A percentile compares a stretch with the other conserved stretches of the same genome.
These are phyloP conservation scores for Fusarium sp. DNA, from an alignment of 2,329 filamentous ascomycete genomes.

Conservation along the genomic window DNA sequence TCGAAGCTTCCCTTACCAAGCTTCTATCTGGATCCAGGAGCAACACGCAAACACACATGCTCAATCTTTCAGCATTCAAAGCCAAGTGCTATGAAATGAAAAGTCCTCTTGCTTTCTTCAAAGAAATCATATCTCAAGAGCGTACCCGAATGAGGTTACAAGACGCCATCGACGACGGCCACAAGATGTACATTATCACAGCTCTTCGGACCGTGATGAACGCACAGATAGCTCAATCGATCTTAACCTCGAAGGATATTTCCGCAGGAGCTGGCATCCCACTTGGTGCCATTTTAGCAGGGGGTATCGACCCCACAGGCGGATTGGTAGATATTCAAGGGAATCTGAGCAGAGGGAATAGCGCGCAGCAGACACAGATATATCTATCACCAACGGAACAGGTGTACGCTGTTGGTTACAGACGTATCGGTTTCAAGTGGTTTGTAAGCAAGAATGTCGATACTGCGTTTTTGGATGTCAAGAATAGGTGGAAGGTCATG, in stretches of 20 bases:
- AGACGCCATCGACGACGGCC: not conserved
- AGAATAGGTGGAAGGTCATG: not conserved
- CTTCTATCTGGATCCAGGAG: not conserved
- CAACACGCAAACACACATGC: rapidly evolving
- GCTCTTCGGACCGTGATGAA: not conserved
- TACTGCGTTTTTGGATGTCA: not conserved
- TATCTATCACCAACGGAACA: not conserved
- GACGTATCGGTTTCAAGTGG: not conserved
- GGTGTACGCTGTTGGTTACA: not conserved
- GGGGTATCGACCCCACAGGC: not conserved
- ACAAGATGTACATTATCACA: not conserved
- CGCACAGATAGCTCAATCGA: not conserved
- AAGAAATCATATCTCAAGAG: not conserved
- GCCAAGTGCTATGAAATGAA: not conserved
- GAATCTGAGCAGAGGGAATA: rapidly evolving
- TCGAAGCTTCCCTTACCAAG: rapidly evolving
- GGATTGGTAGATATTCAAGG: not conserved
- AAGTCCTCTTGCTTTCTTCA: not conserved
- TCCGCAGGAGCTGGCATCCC: not conserved
- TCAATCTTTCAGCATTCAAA: not conserved
- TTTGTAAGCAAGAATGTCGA: not conserved
- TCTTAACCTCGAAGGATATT: not conserved
- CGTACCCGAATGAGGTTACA: not conserved
- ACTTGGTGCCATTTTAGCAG: not conserved
- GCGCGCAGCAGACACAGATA: not conserved